Conservation (phyloP, 2,329 filamentous ascomycete genomes). For the Massarina eburnea region DNA sequence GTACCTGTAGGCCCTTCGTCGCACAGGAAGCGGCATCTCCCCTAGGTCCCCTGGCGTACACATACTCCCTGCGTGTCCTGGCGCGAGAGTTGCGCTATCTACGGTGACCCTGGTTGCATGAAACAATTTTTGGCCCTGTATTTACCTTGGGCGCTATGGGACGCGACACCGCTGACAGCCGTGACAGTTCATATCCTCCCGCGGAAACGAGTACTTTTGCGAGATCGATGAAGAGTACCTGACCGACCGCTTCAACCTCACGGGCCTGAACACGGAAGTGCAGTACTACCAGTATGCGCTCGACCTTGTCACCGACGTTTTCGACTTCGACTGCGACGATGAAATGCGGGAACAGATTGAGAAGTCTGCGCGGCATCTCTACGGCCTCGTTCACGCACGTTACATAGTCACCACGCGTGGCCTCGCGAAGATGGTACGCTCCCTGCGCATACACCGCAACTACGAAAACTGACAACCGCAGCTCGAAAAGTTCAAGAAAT, state of each 20-base stretch:
- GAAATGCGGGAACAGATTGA: conserved; percentile 98
- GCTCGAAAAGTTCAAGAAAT: conserved; percentile 99
- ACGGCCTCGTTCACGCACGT: conserved; percentile 91
- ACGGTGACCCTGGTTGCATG: not conserved
- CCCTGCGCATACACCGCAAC: not conserved
- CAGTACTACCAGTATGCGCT: conserved; percentile 99
- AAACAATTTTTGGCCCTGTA: no score
- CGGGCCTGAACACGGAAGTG: conserved; percentile 93
- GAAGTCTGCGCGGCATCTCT: conserved; percentile 92
- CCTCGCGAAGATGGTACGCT: conserved; percentile 87
- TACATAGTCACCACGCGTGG: conserved; percentile 97
- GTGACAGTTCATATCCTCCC: conserved; percentile 87
- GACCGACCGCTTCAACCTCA: conserved; percentile 96
- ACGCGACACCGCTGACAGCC: conserved; percentile 2
- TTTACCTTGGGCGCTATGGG: no score
- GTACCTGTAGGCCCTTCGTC: conserved; percentile 44
- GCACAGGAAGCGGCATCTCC: not conserved
- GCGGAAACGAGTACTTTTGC: conserved; percentile 99
- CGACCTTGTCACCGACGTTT: conserved; percentile 95
- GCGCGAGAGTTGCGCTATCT: not conserved
- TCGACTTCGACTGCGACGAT: conserved; percentile 97
- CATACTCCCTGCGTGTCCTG: not conserved
- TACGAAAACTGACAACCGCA: conserved; percentile 45
- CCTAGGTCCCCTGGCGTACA: not conserved
- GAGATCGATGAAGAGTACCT: conserved; percentile 99